A percentile compares a stretch with the other conserved stretches of the same genome.
Evolutionary conservation across 352 stramenopile genomes (phyloP).

Genomic region (Bremia lactucae): DNA sequence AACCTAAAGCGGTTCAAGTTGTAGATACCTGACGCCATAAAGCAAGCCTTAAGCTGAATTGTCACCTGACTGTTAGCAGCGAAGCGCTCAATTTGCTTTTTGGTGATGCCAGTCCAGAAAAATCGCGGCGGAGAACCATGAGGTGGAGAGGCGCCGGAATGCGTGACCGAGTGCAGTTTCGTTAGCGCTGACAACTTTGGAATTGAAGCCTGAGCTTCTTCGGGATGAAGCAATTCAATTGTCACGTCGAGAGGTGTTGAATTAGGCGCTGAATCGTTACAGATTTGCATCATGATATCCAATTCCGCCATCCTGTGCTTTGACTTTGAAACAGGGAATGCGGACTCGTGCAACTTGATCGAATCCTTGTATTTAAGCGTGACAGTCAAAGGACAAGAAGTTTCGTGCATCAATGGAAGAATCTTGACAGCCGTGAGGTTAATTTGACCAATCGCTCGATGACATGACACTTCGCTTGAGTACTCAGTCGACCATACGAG

Average conservation of each 20-base stretch:
- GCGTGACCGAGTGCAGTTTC: slow-evolving; percentile 18
- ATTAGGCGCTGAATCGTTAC: slow-evolving; percentile 42
- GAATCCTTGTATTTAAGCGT: slow-evolving; percentile 45
- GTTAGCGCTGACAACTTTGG: slow-evolving; percentile 14
- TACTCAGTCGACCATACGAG: slow-evolving; percentile 53
- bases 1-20: slow-evolving; percentile 79
- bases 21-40: slow-evolving; percentile 61
- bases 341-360: slow-evolving; percentile 18
- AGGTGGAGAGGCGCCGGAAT: slow-evolving; percentile 4
- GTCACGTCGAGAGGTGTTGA: slow-evolving; percentile 63
- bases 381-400: slow-evolving; percentile 55
- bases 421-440: slow-evolving; percentile 60
- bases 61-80: slow-evolving; percentile 28
- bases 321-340: slow-evolving; percentile 5
- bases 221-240: slow-evolving; percentile 65
- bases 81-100: slow-evolving; percentile 52
- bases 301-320: slow-evolving; percentile 42
- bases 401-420: slow-evolving; percentile 31
- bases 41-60: slow-evolving; percentile 64
- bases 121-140: slow-evolving; percentile 42
- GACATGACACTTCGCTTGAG: slow-evolving; percentile 8
- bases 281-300: slow-evolving; percentile 66
- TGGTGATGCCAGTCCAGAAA: slow-evolving; percentile 73
- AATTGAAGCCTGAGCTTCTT: slow-evolving; percentile 37
- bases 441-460: slow-evolving; percentile 37